These are phyloP conservation scores for Mycocentrospora acerina DNA, from an alignment of 2,329 filamentous ascomycete species.

Conservation along the genomic window DNA sequence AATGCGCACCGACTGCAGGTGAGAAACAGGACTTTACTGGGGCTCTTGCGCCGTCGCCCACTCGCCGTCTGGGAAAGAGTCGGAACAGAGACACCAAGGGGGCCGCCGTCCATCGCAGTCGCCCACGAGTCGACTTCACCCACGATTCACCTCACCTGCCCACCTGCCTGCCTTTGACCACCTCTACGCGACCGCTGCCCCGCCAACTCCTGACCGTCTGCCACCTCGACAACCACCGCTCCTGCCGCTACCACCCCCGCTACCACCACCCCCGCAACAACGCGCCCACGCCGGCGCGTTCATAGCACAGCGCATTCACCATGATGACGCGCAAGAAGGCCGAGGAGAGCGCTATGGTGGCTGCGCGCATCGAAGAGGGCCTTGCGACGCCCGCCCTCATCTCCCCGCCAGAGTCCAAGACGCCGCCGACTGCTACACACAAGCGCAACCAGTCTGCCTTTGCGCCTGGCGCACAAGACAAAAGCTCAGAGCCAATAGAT, in stretches of 20 bases:
- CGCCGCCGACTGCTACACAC: constrained; percentile 58
- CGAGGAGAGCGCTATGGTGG: constrained; percentile 16
- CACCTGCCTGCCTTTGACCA: constrained; percentile 8
- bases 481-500: constrained; percentile 58
- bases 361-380: constrained; percentile 25
- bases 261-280: constrained; percentile 1
- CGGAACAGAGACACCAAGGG: constrained; percentile 14
- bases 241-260: background rate
- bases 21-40: constrained; percentile 8
- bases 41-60: constrained; percentile 11
- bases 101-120: constrained; percentile 11
- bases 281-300: constrained; percentile 2
- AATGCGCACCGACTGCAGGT: constrained; percentile 9
- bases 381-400: constrained; percentile 49
- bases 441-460: constrained; percentile 47
- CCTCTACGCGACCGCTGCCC: constrained; percentile 3
- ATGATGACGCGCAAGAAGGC: constrained; percentile 22
- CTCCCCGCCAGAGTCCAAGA: constrained; percentile 61
- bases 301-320: constrained; percentile 11
- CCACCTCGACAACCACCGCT: background rate
- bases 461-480: constrained; percentile 27
- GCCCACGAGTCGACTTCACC: constrained; percentile 18
- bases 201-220: constrained; percentile 1
- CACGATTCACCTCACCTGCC: constrained; percentile 11
- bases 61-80: constrained; percentile 9